phyloP scores from a whole-genome alignment of 768 basidiomycete genomes.

The Phaffia tasmanica region DNA sequence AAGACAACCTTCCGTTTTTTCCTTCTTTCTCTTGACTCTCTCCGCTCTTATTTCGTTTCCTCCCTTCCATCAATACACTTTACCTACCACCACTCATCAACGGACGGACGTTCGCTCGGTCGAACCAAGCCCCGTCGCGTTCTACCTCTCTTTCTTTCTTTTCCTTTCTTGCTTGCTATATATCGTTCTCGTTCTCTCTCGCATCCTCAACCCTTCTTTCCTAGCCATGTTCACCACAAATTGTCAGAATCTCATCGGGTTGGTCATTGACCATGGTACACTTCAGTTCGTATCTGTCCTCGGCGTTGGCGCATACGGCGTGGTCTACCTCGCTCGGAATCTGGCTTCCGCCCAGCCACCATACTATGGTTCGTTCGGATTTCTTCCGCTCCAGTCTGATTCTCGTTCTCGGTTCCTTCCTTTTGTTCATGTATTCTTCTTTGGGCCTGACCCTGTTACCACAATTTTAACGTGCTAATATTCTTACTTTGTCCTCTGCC shows the following conservation, averaged over 20 bases:
- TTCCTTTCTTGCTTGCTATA: neutral
- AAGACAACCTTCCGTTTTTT: neutral
- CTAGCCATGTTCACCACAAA: slow-evolving; percentile 6
- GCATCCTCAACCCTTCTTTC: slow-evolving; percentile 14
- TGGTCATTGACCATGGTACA: slow-evolving; percentile 62
- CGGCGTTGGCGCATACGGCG: slow-evolving; percentile 87
- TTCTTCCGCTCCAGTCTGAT: neutral
- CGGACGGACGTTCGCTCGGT: too few relatives aligned
- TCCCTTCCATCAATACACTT: neutral
- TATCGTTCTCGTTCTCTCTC: neutral
- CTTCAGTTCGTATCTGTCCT: slow-evolving; percentile 77
- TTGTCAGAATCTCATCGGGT: slow-evolving; percentile 45
- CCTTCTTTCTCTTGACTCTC: neutral
- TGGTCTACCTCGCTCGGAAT: slow-evolving; percentile 81
- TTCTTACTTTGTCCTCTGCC: neutral
- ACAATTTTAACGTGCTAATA: neutral
- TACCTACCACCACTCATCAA: too few relatives aligned
- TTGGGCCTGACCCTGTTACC: too few relatives aligned
- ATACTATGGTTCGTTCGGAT: neutral
- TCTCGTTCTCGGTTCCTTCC: neutral
- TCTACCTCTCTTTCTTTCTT: neutral
- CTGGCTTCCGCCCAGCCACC: slow-evolving; percentile 27
- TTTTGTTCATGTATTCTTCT: neutral
- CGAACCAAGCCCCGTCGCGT: neutral
- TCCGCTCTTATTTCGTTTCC: neutral